Base-by-base conservation (phyloP, 108 stramenopile genomes). In the Fragilaria crotonensis region DNA sequence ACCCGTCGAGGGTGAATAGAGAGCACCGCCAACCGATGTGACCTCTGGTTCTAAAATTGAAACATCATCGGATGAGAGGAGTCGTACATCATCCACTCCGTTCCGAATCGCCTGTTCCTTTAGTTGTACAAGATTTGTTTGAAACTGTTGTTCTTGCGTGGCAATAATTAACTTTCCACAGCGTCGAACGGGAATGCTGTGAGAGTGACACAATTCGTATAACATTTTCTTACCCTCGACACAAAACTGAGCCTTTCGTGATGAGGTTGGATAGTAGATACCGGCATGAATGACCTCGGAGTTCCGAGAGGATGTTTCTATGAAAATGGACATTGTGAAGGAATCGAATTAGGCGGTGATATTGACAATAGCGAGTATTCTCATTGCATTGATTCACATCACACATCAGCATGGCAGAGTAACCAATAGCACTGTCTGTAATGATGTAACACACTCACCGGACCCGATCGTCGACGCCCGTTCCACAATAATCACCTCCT, bases 271-370 rank as follows among this genome's bases (percentile, higher is more conserved):
- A 70, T 88, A 93, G 48, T 93, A 93, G 14, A 93, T 68, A 2
- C 91, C 91, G 30, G 85, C 85, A 61, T 93, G 91, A 41, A 93
- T 87, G n/a, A 93, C 91, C 62, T 93, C 80, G 0, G 81, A 83
- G 55, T 93, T 93, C 17, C 91, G 76, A 23, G 84, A 82, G 11
- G 83, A 85, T 9, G 81, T 87, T 70, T 81, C 80, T 27, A 54
- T 41, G 11, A 31, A 50, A 5, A 50, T n/a, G n/a, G n/a, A n/a
- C n/a, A n/a, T n/a, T n/a, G n/a, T 9, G 17, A 9, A 22, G 9
- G 51, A 52, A 9, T 14, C 9, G 9, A 27, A 52, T 9, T 27
- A 27, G 14, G 51, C 9, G 25, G 51, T 25, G 25, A 27, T 52
- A 18, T 25, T 9, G 18, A 52, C 18, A 14, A 52, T 25, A 14